Base-by-base conservation (phyloP, 2,329 filamentous ascomycete genomes). In the Remersonia thermophila region DNA sequence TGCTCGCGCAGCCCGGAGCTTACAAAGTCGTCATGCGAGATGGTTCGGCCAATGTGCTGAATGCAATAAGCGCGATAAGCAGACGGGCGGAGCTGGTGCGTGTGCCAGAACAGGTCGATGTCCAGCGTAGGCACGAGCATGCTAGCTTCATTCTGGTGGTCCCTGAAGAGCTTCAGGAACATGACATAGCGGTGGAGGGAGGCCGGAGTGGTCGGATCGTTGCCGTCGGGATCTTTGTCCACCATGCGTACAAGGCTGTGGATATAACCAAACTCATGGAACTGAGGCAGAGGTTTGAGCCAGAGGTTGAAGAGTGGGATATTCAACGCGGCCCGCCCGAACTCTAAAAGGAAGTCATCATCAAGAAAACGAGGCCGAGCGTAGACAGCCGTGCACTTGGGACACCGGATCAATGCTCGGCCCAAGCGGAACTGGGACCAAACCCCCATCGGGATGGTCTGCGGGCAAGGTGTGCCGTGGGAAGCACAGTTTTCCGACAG, bases 71-170 rank as follows among this genome's bases (percentile, higher is more conserved):
- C 18, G 9, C 16, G n/a, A 28, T 43, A 43, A 8, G 35, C 35
- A 11, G 10, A 12, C 1, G 41, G 41, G 14, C 30, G 12, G 13
- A 43, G 36, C 26, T 43, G 41, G 32, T 43, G 41, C 12, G 41
- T 41, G 34, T 43, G 41, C 41, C 38, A 43, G 20, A 43, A 17
- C 13, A 41, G 39, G 23, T 43, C 41, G 25, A 43, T 41, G 33
- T 43, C 41, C 10, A 43, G 15, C 12, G 41, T 43, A 9, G 41
- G 41, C 9, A 43, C 41, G 23, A 34, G 23, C 9, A 35, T 16
- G 10, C 15, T 9, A 3, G 7, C 5, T 23, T 23, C 20, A 23
- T 23, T 7, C 1, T 17, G 9, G 12, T 28, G 12, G 13, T 9
- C n/a, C 6, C 33, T 17, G 12, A 43, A 36, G 25, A 43, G 31